Conservation (phyloP, 1,284 basidiomycete genomes). For the Phellinidium pouzarii region DNA sequence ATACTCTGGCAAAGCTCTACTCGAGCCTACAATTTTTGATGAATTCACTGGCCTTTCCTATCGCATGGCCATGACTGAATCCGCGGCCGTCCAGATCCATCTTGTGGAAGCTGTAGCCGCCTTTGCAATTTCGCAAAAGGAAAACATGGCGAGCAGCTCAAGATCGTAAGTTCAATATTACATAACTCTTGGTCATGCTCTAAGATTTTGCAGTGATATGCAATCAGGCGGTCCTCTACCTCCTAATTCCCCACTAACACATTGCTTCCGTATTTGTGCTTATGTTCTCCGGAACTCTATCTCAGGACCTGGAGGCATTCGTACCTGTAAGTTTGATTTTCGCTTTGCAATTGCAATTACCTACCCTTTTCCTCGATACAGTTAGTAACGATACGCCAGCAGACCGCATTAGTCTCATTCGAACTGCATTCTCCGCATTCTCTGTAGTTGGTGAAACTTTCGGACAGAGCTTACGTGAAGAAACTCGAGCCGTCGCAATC, state of each 20-base stretch:
- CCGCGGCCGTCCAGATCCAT: conserved; percentile 64
- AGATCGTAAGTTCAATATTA: conserved; percentile 2
- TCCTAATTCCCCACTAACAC: conserved; percentile 41
- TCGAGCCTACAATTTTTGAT: conserved; percentile 79
- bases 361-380: neutral
- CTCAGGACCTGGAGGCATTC: conserved; percentile 45
- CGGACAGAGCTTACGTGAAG: conserved; percentile 52
- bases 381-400: conserved; percentile 27
- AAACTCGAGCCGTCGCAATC: conserved; percentile 75
- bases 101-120: conserved; percentile 69
- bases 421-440: conserved; percentile 62
- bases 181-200: neutral
- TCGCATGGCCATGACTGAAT: conserved; percentile 85
- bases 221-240: conserved; percentile 2
- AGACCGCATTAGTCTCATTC: conserved; percentile 63
- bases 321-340: conserved; percentile 45
- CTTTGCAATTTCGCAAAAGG: conserved; percentile 53
- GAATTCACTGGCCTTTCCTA: conserved; percentile 88
- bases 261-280: conserved; percentile 77
- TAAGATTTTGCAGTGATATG: neutral
- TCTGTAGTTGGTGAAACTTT: conserved; percentile 56
- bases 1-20: conserved; percentile 75
- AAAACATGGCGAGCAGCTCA: conserved; percentile 11
- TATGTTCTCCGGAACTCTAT: conserved; percentile 72
- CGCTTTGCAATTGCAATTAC: conserved; percentile 13